Base-by-base conservation (phyloP, 352 stramenopile species). In the Globisporangium iwayamae region DNA sequence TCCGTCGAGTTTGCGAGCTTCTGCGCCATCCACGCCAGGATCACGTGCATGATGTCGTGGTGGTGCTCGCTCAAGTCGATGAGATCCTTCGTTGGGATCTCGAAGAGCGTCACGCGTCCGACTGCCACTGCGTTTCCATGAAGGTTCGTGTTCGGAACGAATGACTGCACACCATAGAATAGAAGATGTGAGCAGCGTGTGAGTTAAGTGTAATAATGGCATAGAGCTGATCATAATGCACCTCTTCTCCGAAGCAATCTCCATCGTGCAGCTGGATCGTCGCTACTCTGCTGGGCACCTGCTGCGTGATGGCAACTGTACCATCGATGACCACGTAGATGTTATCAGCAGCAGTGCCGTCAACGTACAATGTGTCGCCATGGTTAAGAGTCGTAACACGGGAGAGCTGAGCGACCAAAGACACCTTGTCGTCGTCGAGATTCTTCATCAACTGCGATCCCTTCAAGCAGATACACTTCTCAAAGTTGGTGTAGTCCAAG, bases 381-480 rank as follows among this genome's bases (percentile, higher is more conserved):
- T 92, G 81, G 3, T 67, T 68, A 8, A 95, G 67, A 32, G 84
- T 68, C 0, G 89, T 53, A 18, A 92, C 87, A 50, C 83, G 82
- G 0, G 79, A 79, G 38, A 95, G 69, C 39, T 93, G 82, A 3
- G 87, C 83, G 0, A 91, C 87, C 4, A 89, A 62, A 22, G 87
- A 88, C 0, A 94, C 82, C 61, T 93, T 93, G 45, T 93, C 87
- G 56, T 93, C 87, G 54, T 91, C 83, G 0, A 95, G 69, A 47
- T 93, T 87, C 67, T 79, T 76, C 87, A 95, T 89, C 20, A 95
- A 71, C 54, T 90, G 76, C 14, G 87, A 93, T 11, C 81, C 84
- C 62, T 93, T 95, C 52, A 95, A 69, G 43, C 91, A 83, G 53
- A 95, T 89, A 2, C 82, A 92, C 67, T 95, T 95, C 56, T 93